Percentiles rank a stretch among this genome's conserved stretches.
Conservation (phyloP, 805 yeast species). For the Clavispora asparagi region DNA sequence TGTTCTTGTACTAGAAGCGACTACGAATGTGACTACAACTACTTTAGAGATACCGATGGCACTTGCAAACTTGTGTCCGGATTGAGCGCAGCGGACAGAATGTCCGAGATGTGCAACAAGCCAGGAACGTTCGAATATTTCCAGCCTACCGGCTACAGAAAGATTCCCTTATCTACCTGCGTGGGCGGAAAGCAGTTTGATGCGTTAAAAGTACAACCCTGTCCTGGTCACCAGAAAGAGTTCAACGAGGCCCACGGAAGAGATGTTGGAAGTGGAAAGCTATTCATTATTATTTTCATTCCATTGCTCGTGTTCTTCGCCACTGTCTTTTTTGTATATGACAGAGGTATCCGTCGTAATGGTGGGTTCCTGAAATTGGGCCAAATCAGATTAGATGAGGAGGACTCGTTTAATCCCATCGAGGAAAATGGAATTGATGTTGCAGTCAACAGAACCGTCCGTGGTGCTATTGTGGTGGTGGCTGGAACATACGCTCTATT, state of each 20-base stretch:
- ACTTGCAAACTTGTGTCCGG: constrained; percentile 85
- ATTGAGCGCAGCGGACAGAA: constrained; percentile 57
- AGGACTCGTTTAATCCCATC: constrained; percentile 48
- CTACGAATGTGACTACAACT: constrained; percentile 92
- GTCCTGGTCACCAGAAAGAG: constrained; percentile 81
- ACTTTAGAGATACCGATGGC: constrained; percentile 63
- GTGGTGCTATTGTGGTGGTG: constrained; percentile 46
- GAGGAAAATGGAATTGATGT: constrained; percentile 60
- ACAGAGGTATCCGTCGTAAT: constrained; percentile 72
- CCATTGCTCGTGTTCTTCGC: constrained; percentile 53
- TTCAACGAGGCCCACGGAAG: constrained; percentile 49
- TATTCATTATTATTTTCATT: constrained; percentile 45
- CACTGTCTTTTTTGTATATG: constrained; percentile 68
- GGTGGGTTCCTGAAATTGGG: constrained; percentile 78
- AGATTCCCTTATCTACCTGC: constrained; percentile 81
- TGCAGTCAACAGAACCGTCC: constrained; percentile 54
- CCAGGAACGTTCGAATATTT: constrained; percentile 62
- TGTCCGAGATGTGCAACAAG: constrained; percentile 51
- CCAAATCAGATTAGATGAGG: constrained; percentile 76
- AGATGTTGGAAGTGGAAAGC: constrained; percentile 50
- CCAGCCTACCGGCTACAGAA: constrained; percentile 90
- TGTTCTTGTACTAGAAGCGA: constrained; percentile 86
- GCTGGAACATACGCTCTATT: constrained; percentile 36
- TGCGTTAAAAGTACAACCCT: constrained; percentile 57
- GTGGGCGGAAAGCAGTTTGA: constrained; percentile 74